Conservation (phyloP, 352 stramenopile species). For the Elongisporangium prolatum region DNA sequence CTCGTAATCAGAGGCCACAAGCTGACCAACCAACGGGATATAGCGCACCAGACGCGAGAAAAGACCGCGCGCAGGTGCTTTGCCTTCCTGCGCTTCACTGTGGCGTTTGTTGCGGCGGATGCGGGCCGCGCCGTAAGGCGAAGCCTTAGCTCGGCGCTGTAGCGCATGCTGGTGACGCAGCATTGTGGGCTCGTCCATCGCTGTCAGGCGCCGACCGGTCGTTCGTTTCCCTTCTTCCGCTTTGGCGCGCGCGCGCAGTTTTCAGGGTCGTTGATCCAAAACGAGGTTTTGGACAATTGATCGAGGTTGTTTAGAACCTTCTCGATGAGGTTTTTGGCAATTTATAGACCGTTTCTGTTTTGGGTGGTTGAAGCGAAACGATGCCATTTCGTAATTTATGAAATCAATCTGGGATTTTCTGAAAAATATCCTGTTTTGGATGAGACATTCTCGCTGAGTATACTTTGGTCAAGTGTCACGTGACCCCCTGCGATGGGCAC, state of each 20-base stretch:
- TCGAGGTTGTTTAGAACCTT: background rate
- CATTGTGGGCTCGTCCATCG: constrained; percentile 1
- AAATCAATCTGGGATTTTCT: background rate
- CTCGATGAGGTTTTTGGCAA: background rate
- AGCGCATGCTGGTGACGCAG: constrained; percentile 12
- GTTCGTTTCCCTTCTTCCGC: background rate
- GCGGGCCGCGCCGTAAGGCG: constrained; percentile 28
- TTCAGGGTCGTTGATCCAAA: background rate
- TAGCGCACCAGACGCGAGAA: constrained; percentile 62
- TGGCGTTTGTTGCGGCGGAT: constrained; percentile 3
- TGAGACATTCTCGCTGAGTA: background rate
- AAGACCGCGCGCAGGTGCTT: constrained; percentile 15
- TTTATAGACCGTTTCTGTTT: background rate
- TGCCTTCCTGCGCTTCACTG: constrained; percentile 17
- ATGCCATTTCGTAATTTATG: background rate
- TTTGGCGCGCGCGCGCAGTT: background rate
- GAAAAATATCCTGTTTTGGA: background rate
- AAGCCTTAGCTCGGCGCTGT: constrained; percentile 27
- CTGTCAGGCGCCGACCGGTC: background rate
- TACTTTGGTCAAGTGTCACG: background rate
- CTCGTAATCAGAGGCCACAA: constrained; percentile 36
- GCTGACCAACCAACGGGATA: constrained; percentile 56
- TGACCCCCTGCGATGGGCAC: background rate
- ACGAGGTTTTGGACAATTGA: background rate
- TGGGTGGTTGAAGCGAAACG: background rate